phyloP scores from a whole-genome alignment of 2,329 filamentous ascomycete species.

The Calonectria hawksworthii region DNA sequence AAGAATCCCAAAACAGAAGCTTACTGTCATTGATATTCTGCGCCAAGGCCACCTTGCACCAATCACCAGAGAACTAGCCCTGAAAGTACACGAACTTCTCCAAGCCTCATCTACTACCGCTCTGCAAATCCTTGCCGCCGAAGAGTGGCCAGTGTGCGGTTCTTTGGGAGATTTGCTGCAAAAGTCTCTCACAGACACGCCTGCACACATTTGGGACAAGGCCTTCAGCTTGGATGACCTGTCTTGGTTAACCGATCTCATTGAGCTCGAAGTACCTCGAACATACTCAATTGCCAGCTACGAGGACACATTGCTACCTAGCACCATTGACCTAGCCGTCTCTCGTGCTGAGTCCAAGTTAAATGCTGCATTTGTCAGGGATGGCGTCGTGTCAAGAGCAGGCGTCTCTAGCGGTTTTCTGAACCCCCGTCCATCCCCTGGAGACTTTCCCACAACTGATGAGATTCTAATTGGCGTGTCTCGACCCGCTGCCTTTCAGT shows the following conservation, averaged over 20 bases:
- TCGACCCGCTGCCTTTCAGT: slow-evolving; percentile 64
- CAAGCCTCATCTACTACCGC: slow-evolving; percentile 64
- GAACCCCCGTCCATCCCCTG: slow-evolving; percentile 57
- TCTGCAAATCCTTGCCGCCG: slow-evolving; percentile 62
- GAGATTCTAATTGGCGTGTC: slow-evolving; percentile 67
- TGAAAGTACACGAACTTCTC: slow-evolving; percentile 63
- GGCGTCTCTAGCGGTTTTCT: slow-evolving; percentile 68
- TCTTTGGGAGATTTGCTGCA: slow-evolving; percentile 66
- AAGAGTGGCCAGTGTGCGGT: slow-evolving; percentile 66
- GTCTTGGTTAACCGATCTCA: slow-evolving; percentile 61
- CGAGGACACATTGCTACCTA: slow-evolving; percentile 64
- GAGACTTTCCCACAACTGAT: slow-evolving; percentile 57
- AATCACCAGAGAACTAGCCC: slow-evolving; percentile 64
- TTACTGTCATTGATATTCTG: slow-evolving; percentile 64
- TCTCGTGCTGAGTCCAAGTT: slow-evolving; percentile 66
- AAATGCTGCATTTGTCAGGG: slow-evolving; percentile 56
- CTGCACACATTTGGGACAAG: slow-evolving; percentile 63
- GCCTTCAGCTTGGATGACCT: slow-evolving; percentile 62
- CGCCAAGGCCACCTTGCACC: slow-evolving; percentile 66
- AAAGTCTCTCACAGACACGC: slow-evolving; percentile 62
- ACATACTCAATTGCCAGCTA: slow-evolving; percentile 68
- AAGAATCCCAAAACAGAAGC: slow-evolving; percentile 40
- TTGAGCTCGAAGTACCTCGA: slow-evolving; percentile 64
- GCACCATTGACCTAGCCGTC: slow-evolving; percentile 65
- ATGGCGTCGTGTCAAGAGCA: slow-evolving; percentile 51